A percentile compares a stretch with the other conserved stretches of the same genome.
phyloP scores from a whole-genome alignment of 106 monocot genomes.

The Dioscorea alata region DNA sequence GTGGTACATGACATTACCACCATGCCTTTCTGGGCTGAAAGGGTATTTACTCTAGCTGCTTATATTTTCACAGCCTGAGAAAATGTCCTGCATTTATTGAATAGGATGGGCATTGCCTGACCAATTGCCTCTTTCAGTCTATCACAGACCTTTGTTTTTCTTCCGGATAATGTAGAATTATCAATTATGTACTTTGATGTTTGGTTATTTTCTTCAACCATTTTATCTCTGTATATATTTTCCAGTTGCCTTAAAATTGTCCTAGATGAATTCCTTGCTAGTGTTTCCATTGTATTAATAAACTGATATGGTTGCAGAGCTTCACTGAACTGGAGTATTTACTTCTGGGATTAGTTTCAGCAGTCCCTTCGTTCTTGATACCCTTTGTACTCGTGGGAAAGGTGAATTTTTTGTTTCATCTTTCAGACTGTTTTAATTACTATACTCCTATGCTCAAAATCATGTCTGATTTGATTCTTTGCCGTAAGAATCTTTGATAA shows the following conservation, averaged over 20 bases:
- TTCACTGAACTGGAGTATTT: slow-evolving; percentile 92
- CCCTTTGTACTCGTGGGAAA: slow-evolving; percentile 82
- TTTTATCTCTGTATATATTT: too few relatives aligned
- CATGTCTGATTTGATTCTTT: too few relatives aligned
- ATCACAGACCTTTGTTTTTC: too few relatives aligned
- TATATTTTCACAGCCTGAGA: too few relatives aligned
- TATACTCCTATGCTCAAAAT: background rate
- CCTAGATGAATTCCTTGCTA: background rate
- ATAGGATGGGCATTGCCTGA: too few relatives aligned
- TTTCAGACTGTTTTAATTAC: background rate
- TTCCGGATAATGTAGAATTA: too few relatives aligned
- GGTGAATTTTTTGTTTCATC: slow-evolving; percentile 24
- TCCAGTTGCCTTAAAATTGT: background rate
- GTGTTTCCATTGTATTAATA: background rate
- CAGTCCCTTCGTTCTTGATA: slow-evolving; percentile 63
- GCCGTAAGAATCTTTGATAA: background rate
- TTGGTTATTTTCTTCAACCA: too few relatives aligned
- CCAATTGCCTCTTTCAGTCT: too few relatives aligned
- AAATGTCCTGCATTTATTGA: too few relatives aligned
- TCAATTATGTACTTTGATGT: too few relatives aligned
- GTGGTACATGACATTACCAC: background rate
- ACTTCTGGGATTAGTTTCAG: slow-evolving; percentile 74
- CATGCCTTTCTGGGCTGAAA: background rate
- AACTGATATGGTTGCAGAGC: slow-evolving; percentile 37
- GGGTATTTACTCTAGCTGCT: background rate